These are phyloP conservation scores for Phyllosticta paracitricarpa DNA, from an alignment of 2,329 filamentous ascomycete genomes.

Conservation along the genomic window DNA sequence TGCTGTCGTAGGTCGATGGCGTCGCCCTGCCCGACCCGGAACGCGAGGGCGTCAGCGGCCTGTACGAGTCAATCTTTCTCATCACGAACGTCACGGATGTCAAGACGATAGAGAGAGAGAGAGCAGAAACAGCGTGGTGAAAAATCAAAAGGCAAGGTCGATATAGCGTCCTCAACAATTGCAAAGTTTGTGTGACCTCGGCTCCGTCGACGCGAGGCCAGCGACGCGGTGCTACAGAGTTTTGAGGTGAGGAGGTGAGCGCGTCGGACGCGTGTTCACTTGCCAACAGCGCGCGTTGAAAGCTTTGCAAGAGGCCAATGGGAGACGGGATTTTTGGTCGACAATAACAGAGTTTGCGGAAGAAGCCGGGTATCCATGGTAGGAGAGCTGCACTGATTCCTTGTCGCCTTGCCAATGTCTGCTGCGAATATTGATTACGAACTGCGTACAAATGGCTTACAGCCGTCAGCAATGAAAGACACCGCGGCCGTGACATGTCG, in stretches of 20 bases:
- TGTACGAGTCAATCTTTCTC: background rate
- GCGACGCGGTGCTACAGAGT: background rate
- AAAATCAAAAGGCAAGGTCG: background rate
- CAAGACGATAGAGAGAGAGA: no score
- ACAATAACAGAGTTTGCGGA: background rate
- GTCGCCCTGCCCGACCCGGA: background rate
- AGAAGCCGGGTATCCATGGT: background rate
- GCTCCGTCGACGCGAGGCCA: background rate
- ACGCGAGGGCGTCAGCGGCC: background rate
- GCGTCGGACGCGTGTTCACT: background rate
- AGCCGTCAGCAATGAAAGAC: background rate
- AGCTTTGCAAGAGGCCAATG: background rate
- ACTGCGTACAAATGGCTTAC: background rate
- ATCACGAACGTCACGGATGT: no score
- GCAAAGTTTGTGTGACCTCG: background rate
- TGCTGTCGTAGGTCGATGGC: background rate
- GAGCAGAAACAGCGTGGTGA: background rate
- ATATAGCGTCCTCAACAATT: background rate
- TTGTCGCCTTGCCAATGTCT: background rate
- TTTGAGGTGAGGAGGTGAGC: background rate
- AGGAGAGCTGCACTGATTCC: background rate
- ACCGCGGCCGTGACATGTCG: background rate
- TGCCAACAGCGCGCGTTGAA: background rate
- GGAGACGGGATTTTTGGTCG: background rate
- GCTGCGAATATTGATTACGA: background rate